Percentiles rank a stretch among this genome's conserved stretches.
Conservation (phyloP, 257 asterid species). For the Plantago elongata region DNA sequence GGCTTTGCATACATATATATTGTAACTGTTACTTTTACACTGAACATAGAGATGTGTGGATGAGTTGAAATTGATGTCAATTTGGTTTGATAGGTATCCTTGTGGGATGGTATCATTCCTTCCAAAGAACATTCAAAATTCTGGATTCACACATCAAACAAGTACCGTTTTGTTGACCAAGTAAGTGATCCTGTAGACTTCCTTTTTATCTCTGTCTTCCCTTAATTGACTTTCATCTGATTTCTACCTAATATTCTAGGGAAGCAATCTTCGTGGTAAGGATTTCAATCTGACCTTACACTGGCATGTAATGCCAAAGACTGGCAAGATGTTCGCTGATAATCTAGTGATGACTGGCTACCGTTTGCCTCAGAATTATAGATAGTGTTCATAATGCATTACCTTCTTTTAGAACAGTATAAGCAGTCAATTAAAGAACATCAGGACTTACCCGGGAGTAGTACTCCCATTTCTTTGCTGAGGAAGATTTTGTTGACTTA, state of each 20-base stretch:
- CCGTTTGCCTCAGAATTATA: slow-evolving; percentile 65
- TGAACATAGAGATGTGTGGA: background rate
- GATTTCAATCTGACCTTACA: slow-evolving; percentile 81
- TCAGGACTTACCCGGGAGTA: slow-evolving; percentile 7
- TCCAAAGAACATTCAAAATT: slow-evolving; percentile 69
- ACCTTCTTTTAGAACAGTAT: slow-evolving; percentile 22
- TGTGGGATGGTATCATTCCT: slow-evolving; percentile 92
- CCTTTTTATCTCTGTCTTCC: background rate
- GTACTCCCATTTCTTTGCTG: background rate
- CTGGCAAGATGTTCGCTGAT: slow-evolving; percentile 90
- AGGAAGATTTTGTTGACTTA: background rate
- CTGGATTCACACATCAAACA: slow-evolving; percentile 73
- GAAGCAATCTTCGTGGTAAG: slow-evolving; percentile 85
- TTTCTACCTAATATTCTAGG: slow-evolving; percentile 30
- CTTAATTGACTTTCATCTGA: background rate
- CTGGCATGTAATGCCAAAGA: slow-evolving; percentile 99
- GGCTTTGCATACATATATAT: too few species aligned
- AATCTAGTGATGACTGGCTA: slow-evolving; percentile 81
- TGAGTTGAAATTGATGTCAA: slow-evolving; percentile 1
- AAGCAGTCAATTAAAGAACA: slow-evolving; percentile 6
- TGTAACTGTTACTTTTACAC: background rate
- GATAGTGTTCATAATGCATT: slow-evolving; percentile 25
- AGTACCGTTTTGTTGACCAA: slow-evolving; percentile 78
- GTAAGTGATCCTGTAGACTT: slow-evolving; percentile 28
- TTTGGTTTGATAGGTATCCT: slow-evolving; percentile 51